Evolutionary conservation across 2,329 filamentous ascomycete species (phyloP).

Genomic region (Talaromyces sp.): DNA sequence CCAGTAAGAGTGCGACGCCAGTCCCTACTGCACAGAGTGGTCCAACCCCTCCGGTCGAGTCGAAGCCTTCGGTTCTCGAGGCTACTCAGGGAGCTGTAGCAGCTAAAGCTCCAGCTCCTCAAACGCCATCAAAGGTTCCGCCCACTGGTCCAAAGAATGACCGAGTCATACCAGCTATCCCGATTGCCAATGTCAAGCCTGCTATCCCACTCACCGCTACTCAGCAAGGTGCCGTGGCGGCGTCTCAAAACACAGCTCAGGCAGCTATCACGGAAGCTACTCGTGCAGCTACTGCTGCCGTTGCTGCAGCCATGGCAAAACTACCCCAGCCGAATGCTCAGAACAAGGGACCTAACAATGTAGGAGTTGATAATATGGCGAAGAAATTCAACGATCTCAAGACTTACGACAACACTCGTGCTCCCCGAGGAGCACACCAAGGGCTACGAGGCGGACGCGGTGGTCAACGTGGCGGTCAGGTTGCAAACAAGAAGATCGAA

Average conservation of each 20-base stretch:
- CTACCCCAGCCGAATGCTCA: conserved; percentile 35
- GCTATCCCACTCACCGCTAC: conserved; percentile 24
- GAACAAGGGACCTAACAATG: conserved; percentile 28
- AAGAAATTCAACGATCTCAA: conserved; percentile 44
- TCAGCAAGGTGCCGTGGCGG: conserved; percentile 20
- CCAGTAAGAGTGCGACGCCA: conserved; percentile 29
- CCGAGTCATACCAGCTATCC: conserved; percentile 43
- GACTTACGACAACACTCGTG: conserved; percentile 34
- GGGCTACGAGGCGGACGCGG: conserved; percentile 44
- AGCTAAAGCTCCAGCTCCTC: conserved; percentile 14
- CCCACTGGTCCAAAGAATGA: conserved; percentile 34
- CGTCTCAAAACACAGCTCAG: conserved; percentile 26
- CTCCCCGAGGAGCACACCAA: conserved; percentile 34
- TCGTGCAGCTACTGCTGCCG: conserved; percentile 45
- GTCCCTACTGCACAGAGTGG: conserved; percentile 26
- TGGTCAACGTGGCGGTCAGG: conserved; percentile 38
- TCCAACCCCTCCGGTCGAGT: conserved; percentile 33
- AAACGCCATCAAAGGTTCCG: conserved; percentile 17
- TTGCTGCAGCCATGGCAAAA: conserved; percentile 49
- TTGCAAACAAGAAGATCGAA: conserved; percentile 65
- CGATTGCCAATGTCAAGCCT: conserved; percentile 34
- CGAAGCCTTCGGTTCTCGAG: conserved; percentile 34
- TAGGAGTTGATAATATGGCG: conserved; percentile 37
- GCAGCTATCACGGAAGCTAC: conserved; percentile 43
- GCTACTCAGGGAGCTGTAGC: conserved; percentile 24